phyloP scores from a whole-genome alignment of 805 yeast species.

The Saturnispora diversa region DNA sequence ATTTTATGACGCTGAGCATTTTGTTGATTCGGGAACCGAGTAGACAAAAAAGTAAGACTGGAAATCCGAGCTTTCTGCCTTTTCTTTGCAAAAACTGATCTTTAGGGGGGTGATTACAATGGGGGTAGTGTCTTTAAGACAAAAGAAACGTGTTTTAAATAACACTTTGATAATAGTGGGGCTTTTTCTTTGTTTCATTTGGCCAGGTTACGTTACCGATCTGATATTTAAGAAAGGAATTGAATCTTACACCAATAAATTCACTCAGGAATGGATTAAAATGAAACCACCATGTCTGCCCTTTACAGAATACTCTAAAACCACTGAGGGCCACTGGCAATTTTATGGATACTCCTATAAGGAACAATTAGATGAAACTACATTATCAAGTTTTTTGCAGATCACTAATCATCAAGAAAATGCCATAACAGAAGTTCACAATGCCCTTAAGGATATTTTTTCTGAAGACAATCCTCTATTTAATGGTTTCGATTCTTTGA shows the following conservation, averaged over 20 bases:
- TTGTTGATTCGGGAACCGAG: no score
- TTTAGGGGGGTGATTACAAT: neutral
- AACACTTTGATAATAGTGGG: neutral
- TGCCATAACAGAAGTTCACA: constrained; percentile 22
- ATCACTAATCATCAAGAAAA: constrained; percentile 20
- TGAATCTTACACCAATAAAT: constrained; percentile 6
- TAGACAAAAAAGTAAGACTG: no score
- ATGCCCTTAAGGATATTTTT: constrained; percentile 17
- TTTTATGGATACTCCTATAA: constrained; percentile 26
- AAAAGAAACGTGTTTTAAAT: neutral
- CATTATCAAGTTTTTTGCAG: constrained; percentile 19
- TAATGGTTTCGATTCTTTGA: constrained; percentile 10
- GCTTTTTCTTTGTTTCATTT: constrained; percentile 1
- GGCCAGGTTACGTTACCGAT: constrained; percentile 8
- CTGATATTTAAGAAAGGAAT: constrained; percentile 4
- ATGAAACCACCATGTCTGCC: constrained; percentile 21
- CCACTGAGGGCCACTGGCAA: constrained; percentile 24
- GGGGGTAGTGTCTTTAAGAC: neutral
- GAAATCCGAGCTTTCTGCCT: no score
- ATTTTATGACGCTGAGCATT: no score
- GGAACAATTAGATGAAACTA: constrained; percentile 17
- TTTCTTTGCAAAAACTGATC: no score
- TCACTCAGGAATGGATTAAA: constrained; percentile 2
- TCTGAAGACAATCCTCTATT: constrained; percentile 14
- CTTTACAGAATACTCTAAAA: constrained; percentile 20